Conservation (phyloP, 345 rosid species). For the Citrus hindsii region DNA sequence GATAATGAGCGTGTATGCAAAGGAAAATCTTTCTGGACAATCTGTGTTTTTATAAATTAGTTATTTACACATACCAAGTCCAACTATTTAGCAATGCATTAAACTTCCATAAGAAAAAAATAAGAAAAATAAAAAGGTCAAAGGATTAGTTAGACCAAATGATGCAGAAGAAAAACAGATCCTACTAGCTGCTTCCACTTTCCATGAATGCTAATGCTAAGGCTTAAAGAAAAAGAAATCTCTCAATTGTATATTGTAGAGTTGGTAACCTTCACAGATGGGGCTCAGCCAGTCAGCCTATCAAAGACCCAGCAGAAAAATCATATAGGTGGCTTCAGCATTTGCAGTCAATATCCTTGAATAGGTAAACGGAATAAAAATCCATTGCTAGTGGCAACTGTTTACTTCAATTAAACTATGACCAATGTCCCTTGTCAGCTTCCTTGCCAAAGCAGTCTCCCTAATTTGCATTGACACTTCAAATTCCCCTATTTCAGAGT, state of each 20-base stretch:
- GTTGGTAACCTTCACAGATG: constrained; percentile 26
- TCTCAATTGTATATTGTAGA: constrained; percentile 15
- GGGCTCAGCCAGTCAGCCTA: constrained; percentile 29
- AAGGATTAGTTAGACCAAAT: constrained; percentile 38
- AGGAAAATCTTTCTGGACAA: constrained; percentile 2
- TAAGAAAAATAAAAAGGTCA: constrained; percentile 16
- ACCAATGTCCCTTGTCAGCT: constrained; percentile 54
- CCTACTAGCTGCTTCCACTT: constrained; percentile 12
- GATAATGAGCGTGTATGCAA: neutral
- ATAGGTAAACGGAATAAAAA: constrained; percentile 5
- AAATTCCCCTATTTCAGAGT: constrained; percentile 61
- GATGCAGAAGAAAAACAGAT: constrained; percentile 24
- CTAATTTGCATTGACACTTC: constrained; percentile 47
- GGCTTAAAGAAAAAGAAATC: constrained; percentile 46
- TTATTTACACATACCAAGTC: constrained; percentile 9
- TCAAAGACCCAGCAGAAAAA: constrained; percentile 27
- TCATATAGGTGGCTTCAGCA: neutral
- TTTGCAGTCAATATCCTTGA: neutral
- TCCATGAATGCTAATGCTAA: constrained; percentile 22
- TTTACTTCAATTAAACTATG: constrained; percentile 46
- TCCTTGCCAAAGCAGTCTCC: constrained; percentile 50
- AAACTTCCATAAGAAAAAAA: constrained; percentile 3
- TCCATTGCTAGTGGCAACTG: constrained; percentile 12
- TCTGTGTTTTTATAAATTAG: constrained; percentile 1
- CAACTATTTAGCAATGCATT: constrained; percentile 4